Conservation (phyloP, 2,329 filamentous ascomycete genomes). For the Scedosporium dehoogii region DNA sequence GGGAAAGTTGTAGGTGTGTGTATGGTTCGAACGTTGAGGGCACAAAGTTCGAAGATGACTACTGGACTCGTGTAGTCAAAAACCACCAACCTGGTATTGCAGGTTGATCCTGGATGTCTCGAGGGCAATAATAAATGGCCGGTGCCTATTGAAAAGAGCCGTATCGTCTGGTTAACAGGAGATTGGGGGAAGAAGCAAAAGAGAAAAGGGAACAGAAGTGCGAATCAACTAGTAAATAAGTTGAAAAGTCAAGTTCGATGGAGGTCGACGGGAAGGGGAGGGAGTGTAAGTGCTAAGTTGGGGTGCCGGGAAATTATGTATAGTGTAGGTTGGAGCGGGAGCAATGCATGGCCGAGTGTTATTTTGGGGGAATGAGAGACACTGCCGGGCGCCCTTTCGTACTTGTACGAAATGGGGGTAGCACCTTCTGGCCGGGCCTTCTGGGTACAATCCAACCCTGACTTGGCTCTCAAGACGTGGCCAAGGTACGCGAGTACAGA, state of each 20-base stretch:
- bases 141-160: neutral
- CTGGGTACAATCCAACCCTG: neutral
- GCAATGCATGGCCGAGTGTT: slow-evolving; percentile 1
- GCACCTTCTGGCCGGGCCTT: neutral
- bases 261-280: neutral
- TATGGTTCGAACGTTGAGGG: neutral
- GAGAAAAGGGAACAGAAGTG: neutral
- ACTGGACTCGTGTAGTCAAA: no score
- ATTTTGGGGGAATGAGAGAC: slow-evolving; percentile 3
- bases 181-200: neutral
- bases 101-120: neutral
- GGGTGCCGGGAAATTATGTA: slow-evolving; percentile 6
- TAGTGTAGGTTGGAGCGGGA: slow-evolving; percentile 3
- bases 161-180: neutral
- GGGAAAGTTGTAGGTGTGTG: neutral
- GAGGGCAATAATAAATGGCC: no score
- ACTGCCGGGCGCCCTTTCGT: slow-evolving; percentile 1
- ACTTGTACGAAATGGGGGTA: neutral
- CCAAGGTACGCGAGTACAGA: neutral
- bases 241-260: neutral
- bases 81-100: neutral
- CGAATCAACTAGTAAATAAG: neutral
- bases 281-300: slow-evolving; percentile 3
- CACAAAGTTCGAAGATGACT: neutral
- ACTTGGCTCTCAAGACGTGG: neutral